Base-by-base conservation (phyloP, 192 early-diverging fungal species). In the Martensiomyces pterosporus region DNA sequence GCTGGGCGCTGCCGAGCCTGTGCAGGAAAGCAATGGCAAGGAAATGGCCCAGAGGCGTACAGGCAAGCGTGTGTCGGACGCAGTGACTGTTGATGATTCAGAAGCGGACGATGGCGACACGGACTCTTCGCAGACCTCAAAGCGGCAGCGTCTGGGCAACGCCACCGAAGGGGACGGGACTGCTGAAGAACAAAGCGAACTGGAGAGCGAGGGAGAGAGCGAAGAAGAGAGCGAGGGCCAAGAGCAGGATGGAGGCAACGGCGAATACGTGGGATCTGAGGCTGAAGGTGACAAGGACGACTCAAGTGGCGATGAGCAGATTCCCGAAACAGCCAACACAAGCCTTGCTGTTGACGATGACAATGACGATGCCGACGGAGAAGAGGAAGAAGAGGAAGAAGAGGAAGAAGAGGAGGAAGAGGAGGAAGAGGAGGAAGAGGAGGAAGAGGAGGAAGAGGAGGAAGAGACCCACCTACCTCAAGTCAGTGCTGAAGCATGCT, bases 61-160 rank as follows among this genome's bases (percentile, higher is more conserved):
- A 32, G 12, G 12, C 12, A 32, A 32, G 29, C 29, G 29, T 5
- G 5, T 12, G 29, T 32, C 29, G 29, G 29, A 43, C 14, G 21
- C 51, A 1, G 51, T 24, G 41, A 7, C 29, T 0, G 7, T 32
- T 18, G 26, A 9, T 36, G 45, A 33, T 15, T n/a, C 9, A 16
- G 18, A 39, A 16, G 41, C 35, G 10, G 19, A 33, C 19, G 26
- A 52, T 7, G 24, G 21, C 29, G 55, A 58, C 16, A 34, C 50
- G 14, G 63, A 45, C 10, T 27, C 37, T 10, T 48, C 54, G 13
- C 9, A 47, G 24, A 43, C 64, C 5, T 43, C 57, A 13, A 64
- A 71, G 47, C 55, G 60, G 23, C 60, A 48, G 47, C 67, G 67
- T 3, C 29, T 64, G 18, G 57, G 58, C 24, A 25, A 36, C 8